Evolutionary conservation across 768 basidiomycete species (phyloP).

Genomic region (Sarcomyxa edulis): DNA sequence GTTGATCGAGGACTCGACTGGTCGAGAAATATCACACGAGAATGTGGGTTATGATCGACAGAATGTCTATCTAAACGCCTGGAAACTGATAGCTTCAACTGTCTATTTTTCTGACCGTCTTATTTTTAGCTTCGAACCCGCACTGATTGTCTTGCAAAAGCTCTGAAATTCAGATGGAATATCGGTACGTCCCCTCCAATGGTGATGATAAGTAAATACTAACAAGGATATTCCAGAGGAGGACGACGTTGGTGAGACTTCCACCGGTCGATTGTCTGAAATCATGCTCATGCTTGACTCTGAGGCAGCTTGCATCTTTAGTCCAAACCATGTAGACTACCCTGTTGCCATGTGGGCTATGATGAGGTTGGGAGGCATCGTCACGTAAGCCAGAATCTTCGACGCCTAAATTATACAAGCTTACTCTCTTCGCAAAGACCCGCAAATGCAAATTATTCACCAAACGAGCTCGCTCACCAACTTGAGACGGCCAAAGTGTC

Average conservation of each 20-base stretch:
- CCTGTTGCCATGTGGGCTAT: constrained; percentile 52
- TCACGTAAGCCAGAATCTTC: constrained; percentile 38
- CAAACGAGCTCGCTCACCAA: constrained; percentile 56
- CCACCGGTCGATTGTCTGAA: not conserved
- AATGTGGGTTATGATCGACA: no score
- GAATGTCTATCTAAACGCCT: no score
- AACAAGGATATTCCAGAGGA: constrained; percentile 26
- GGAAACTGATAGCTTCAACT: no score
- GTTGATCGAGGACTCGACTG: constrained; percentile 55
- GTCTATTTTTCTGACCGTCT: no score
- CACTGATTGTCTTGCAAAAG: constrained; percentile 50
- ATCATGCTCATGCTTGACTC: not conserved
- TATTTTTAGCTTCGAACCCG: constrained; percentile 38
- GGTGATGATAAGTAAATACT: constrained; percentile 3
- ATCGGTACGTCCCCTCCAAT: constrained; percentile 30
- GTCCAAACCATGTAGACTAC: constrained; percentile 63
- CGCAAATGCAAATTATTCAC: constrained; percentile 56
- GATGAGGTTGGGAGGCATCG: constrained; percentile 50
- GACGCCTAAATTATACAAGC: no score
- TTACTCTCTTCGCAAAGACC: constrained; percentile 31
- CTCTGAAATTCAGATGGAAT: constrained; percentile 39
- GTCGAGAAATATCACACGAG: constrained; percentile 33
- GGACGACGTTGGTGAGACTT: constrained; percentile 43
- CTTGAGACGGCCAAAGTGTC: constrained; percentile 40
- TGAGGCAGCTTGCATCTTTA: constrained; percentile 57